phyloP scores from a whole-genome alignment of 1,284 basidiomycete genomes.

The Tylopilus sp. region DNA sequence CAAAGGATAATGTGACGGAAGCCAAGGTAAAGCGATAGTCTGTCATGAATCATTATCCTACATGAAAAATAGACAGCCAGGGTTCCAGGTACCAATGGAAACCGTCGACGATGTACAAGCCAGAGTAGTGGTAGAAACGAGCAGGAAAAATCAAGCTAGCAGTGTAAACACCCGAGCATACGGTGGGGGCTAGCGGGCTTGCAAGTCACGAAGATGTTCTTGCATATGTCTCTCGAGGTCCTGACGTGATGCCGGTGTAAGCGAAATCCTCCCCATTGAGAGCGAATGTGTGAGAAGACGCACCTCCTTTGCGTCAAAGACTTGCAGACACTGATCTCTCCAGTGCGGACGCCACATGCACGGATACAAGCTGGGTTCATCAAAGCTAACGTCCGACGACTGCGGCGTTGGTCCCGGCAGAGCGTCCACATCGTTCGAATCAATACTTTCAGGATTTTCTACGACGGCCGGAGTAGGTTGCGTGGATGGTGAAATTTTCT shows the following conservation, averaged over 20 bases:
- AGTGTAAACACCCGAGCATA: too few relatives aligned
- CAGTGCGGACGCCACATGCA: conserved; percentile 31
- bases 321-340: conserved; percentile 27
- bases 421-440: conserved; percentile 21
- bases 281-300: neutral
- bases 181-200: neutral
- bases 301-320: conserved; percentile 33
- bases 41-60: too few relatives aligned
- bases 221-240: conserved; percentile 25
- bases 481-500: conserved; percentile 2
- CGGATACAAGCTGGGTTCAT: conserved; percentile 25
- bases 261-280: neutral
- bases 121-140: too few relatives aligned
- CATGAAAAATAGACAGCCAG: too few relatives aligned
- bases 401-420: conserved; percentile 1
- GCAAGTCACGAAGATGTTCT: conserved; percentile 19
- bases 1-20: too few relatives aligned
- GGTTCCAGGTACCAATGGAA: too few relatives aligned
- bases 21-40: too few relatives aligned
- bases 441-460: conserved; percentile 13
- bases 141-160: too few relatives aligned
- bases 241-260: conserved; percentile 7
- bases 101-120: too few relatives aligned
- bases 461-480: neutral
- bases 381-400: conserved; percentile 6